A percentile compares a stretch with the other conserved stretches of the same genome.
These are phyloP conservation scores for Ascochyta viciae-villosae DNA, from an alignment of 2,329 filamentous ascomycete species.

Conservation along the genomic window DNA sequence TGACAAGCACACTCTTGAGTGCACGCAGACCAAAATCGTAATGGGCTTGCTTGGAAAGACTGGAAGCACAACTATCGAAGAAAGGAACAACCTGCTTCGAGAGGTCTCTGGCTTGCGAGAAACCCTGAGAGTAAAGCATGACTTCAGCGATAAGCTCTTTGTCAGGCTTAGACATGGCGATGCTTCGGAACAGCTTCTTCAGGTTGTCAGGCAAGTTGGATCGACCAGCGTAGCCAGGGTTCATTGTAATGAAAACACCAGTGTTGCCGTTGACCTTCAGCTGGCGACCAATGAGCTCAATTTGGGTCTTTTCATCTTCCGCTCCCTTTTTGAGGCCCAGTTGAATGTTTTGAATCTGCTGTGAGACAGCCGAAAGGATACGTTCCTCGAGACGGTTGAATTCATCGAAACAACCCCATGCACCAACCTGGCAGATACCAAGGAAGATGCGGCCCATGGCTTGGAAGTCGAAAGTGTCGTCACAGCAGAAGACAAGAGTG, in stretches of 20 bases:
- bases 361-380: conserved; percentile 96
- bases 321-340: conserved; percentile 86
- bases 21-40: conserved; percentile 99
- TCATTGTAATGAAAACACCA: conserved; percentile 99
- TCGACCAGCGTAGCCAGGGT: conserved; percentile 96
- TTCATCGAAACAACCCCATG: conserved; percentile 99
- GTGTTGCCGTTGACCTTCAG: conserved; percentile 90
- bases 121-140: conserved; percentile 99
- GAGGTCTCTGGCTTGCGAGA: conserved; percentile 91
- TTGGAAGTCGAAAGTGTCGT: conserved; percentile 99
- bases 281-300: conserved; percentile 92
- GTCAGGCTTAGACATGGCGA: conserved; percentile 99
- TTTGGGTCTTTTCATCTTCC: conserved; percentile 83
- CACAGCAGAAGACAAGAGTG: conserved; percentile 98
- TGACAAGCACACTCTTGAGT: conserved; percentile 97
- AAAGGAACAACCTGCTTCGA: conserved; percentile 98
- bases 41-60: conserved; percentile 93
- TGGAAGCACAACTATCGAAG: conserved; percentile 86
- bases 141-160: conserved; percentile 99
- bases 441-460: conserved; percentile 99
- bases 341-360: conserved; percentile 99
- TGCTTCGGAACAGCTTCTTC: conserved; percentile 99
- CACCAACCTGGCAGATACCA: conserved; percentile 97
- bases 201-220: conserved; percentile 98
- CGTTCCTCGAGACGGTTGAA: conserved; percentile 99